Base-by-base conservation (phyloP, 129 eudicot species). In the Sambucus nigra region DNA sequence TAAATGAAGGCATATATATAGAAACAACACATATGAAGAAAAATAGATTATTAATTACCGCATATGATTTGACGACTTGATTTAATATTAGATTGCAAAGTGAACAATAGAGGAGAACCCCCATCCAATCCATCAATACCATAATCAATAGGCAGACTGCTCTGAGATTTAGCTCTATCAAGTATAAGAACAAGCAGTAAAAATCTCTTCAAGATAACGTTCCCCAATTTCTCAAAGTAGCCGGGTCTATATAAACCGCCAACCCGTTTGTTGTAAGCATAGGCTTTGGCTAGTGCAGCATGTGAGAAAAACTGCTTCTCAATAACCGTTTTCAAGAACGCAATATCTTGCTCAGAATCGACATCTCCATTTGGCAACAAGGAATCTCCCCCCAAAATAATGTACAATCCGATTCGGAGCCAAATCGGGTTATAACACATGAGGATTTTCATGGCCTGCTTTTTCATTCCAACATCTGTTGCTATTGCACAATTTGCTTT, bases 91-190 rank as follows among this genome's bases (percentile, higher is more conserved):
- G 95, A 76, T 50, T 68, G 69, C 15, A 68, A 51, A 53, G 83
- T 77, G 79, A 92, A 92, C 60, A 92, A 68, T 51, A 79, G 64
- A 63, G 96, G 99, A 48, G 99, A 92, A 63, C 99, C 99, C 14
- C 99, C 99, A 80, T 92, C 99, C 25, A 80, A n/a, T 49, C 96
- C 99, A 66, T 92, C 99, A 53, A 92, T 82, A 22, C 99, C 99
- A 68, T 92, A 71, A 59, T 74, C 73, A 57, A 86, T 78, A 44
- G 99, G 99, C 60, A 92, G 73, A 24, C 84, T 74, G 47, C 91
- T 82, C 51, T 82, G 84, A 52, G 78, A 60, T 76, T 92, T 92
- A 49, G 82, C 87, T 77, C 83, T 78, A 59, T 92, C 99, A 64
- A 92, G 84, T 66, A 86, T 70, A 19, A 92, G 72, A 48, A 65